Percentiles rank a stretch among this genome's conserved stretches.
Evolutionary conservation across 108 stramenopile genomes (phyloP).

Genomic region (Mayamaea pseudoterrestris): DNA sequence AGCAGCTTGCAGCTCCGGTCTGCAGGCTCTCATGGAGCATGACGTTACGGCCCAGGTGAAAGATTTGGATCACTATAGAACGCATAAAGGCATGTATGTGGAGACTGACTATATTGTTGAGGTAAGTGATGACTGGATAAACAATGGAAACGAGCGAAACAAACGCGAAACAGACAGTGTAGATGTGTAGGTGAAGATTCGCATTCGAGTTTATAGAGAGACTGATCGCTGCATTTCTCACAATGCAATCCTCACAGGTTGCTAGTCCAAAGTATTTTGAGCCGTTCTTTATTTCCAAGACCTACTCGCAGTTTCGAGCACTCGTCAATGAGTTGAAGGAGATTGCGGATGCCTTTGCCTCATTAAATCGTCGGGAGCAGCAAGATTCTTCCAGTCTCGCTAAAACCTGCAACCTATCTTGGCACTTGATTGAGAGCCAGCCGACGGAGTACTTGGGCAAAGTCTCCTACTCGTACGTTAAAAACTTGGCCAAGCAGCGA

Average conservation of each 20-base stretch:
- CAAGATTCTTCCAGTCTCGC: too few relatives aligned
- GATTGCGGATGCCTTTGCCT: conserved; percentile 9
- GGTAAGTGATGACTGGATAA: too few relatives aligned
- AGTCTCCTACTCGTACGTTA: conserved; percentile 44
- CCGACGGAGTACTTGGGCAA: conserved; percentile 31
- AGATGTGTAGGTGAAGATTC: too few relatives aligned
- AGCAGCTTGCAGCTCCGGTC: too few relatives aligned
- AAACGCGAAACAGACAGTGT: too few relatives aligned
- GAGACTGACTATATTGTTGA: conserved; percentile 43
- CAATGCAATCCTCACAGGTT: too few relatives aligned
- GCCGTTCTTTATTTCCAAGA: conserved; percentile 29
- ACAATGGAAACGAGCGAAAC: conserved; percentile 1
- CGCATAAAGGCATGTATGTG: conserved; percentile 38
- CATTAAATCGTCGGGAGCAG: too few relatives aligned
- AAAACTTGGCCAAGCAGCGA: conserved; percentile 34
- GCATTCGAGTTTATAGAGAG: too few relatives aligned
- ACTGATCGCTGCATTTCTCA: too few relatives aligned
- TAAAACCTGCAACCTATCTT: too few relatives aligned
- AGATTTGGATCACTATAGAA: conserved; percentile 38
- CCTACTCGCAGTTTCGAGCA: conserved; percentile 35
- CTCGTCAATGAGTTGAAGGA: conserved; percentile 26
- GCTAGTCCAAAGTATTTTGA: too few relatives aligned
- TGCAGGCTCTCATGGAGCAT: conserved; percentile 24
- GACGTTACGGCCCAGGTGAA: conserved; percentile 22
- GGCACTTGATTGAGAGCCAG: conserved; percentile 31